Evolutionary conservation across 176 grass and related monocot genomes (phyloP).

Genomic region (Aegilops sharonensis): DNA sequence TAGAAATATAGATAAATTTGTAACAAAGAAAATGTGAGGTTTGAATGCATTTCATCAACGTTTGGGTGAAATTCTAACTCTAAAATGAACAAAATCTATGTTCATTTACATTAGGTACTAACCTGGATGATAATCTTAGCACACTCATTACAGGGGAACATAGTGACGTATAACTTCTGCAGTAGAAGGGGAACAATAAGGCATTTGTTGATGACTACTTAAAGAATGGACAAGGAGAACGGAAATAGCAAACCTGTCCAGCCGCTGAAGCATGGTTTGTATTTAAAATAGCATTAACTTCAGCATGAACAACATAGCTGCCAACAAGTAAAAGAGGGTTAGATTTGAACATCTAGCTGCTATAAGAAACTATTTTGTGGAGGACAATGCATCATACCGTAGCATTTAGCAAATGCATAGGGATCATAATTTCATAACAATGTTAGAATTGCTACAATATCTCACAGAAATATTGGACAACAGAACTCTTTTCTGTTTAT

Average conservation of each 20-base stretch:
- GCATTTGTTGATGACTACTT: neutral
- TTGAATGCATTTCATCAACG: neutral
- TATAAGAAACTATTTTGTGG: neutral
- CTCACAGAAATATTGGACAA: neutral
- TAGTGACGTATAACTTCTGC: conserved; percentile 98
- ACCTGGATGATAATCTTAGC: conserved; percentile 99
- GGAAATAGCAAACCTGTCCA: conserved; percentile 65
- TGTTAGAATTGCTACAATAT: neutral
- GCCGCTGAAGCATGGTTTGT: conserved; percentile 97
- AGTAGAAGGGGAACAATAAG: conserved; percentile 22
- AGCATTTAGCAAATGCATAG: neutral
- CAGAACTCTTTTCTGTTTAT: neutral
- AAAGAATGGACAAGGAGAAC: neutral
- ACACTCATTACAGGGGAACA: conserved; percentile 99
- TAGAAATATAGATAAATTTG: neutral
- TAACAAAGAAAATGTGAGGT: conserved; percentile 5
- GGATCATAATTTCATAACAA: conserved; percentile 15
- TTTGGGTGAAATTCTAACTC: neutral
- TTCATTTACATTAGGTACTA: conserved; percentile 6
- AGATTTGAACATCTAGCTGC: conserved; percentile 15
- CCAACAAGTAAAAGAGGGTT: conserved; percentile 24
- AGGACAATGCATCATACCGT: neutral
- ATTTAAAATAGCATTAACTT: conserved; percentile 98
- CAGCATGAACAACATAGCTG: conserved; percentile 98
- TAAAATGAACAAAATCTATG: neutral